Percentiles rank a stretch among this genome's conserved stretches.
These are phyloP conservation scores for Santalum album DNA, from an alignment of 164 flowering plant species.

Conservation along the genomic window DNA sequence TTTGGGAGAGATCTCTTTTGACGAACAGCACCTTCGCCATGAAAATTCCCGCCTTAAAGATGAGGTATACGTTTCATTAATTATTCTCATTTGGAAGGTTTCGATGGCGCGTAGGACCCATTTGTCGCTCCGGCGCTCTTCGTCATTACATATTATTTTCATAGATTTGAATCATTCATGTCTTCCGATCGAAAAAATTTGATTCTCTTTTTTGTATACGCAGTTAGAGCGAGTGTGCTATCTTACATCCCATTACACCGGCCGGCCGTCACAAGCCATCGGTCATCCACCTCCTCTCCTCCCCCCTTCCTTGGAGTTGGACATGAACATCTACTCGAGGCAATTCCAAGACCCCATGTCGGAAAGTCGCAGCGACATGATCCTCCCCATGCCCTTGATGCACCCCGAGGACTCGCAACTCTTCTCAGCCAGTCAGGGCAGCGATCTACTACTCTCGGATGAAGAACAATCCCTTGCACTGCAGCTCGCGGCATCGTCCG, in stretches of 20 bases:
- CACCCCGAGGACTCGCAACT: conserved; percentile 36
- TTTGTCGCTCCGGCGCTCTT: no score
- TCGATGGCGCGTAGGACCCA: no score
- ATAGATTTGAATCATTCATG: background rate
- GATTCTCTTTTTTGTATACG: background rate
- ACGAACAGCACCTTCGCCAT: conserved; percentile 75
- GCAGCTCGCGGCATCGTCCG: conserved; percentile 56
- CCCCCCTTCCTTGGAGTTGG: conserved; percentile 63
- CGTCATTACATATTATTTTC: no score
- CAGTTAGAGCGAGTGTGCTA: conserved; percentile 76
- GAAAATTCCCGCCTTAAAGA: conserved; percentile 91
- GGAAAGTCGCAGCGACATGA: conserved; percentile 21
- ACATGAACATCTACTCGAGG: conserved; percentile 61
- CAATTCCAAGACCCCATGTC: conserved; percentile 40
- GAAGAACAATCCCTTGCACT: conserved; percentile 69
- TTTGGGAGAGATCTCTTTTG: conserved; percentile 56
- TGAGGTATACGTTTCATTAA: conserved; percentile 38
- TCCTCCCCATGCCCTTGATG: no score
- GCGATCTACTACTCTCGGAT: conserved; percentile 31
- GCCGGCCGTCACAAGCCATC: conserved; percentile 42
- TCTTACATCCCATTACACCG: conserved; percentile 40
- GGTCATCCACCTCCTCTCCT: conserved; percentile 31
- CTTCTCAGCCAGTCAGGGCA: no score
- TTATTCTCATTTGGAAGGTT: background rate
- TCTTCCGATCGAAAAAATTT: background rate